A percentile compares a stretch with the other conserved stretches of the same genome.
Conservation (phyloP, 345 rosid species). For the Acer saccharum region DNA sequence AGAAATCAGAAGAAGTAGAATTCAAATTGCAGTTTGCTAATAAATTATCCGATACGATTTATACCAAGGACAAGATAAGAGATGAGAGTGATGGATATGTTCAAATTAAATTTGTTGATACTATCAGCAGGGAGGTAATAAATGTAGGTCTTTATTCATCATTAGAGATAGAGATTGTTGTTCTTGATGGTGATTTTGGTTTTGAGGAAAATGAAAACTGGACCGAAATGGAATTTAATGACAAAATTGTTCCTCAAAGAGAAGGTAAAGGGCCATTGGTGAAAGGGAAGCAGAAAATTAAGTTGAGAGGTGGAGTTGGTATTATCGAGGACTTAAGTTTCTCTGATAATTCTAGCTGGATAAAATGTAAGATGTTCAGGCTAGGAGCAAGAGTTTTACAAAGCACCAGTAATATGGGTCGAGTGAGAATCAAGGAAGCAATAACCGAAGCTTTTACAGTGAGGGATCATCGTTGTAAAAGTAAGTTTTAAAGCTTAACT, state of each 20-base stretch:
- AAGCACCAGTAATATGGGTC: conserved; percentile 27
- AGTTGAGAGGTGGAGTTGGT: conserved; percentile 51
- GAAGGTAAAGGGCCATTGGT: conserved; percentile 69
- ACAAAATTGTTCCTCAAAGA: conserved; percentile 51
- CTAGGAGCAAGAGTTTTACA: conserved; percentile 58
- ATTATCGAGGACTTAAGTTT: conserved; percentile 40
- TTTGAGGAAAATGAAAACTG: conserved; percentile 48
- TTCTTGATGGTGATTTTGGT: conserved; percentile 60
- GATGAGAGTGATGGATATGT: conserved; percentile 46
- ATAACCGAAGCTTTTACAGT: conserved; percentile 63
- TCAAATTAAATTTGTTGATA: conserved; percentile 48
- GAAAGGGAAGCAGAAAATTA: conserved; percentile 52
- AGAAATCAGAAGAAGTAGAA: conserved; percentile 34
- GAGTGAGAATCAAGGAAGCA: conserved; percentile 53
- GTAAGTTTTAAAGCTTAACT: not conserved
- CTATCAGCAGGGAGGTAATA: conserved; percentile 30
- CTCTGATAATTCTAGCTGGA: conserved; percentile 34
- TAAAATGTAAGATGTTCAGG: conserved; percentile 75
- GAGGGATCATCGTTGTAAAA: conserved; percentile 61
- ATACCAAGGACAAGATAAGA: conserved; percentile 56
- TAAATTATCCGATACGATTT: conserved; percentile 41
- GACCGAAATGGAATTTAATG: conserved; percentile 43
- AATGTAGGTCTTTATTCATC: conserved; percentile 25
- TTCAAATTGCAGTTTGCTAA: conserved; percentile 47
- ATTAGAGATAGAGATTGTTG: conserved; percentile 53